Evolutionary conservation across 148 eudicot genomes (phyloP).

Genomic region (Vaccinium myrtillus): DNA sequence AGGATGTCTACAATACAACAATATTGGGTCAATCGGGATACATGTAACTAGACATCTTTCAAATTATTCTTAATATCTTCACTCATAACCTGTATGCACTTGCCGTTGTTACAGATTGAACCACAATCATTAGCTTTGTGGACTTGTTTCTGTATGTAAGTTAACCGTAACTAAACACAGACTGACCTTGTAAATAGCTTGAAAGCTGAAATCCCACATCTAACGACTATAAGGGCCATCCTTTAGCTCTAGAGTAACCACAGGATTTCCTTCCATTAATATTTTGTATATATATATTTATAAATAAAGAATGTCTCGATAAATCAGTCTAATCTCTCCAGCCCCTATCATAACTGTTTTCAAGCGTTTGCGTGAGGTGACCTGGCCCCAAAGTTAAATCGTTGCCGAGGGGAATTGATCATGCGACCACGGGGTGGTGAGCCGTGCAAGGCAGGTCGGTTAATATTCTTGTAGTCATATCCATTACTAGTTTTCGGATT

Average conservation of each 20-base stretch:
- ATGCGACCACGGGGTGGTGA: too few relatives aligned
- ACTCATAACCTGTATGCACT: constrained; percentile 7
- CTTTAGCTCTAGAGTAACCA: constrained; percentile 72
- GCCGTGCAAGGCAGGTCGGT: too few relatives aligned
- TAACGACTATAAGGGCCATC: constrained; percentile 79
- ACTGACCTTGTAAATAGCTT: constrained; percentile 74
- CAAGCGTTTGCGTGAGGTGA: too few relatives aligned
- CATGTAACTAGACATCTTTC: not conserved
- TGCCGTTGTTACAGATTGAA: not conserved
- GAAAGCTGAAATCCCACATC: constrained; percentile 98
- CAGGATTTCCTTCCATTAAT: constrained; percentile 70
- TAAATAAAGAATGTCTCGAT: too few relatives aligned
- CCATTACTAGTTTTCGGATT: too few relatives aligned
- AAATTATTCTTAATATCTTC: not conserved
- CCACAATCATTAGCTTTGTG: not conserved
- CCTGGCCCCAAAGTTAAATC: too few relatives aligned
- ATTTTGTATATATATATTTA: too few relatives aligned
- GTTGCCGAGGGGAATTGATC: too few relatives aligned
- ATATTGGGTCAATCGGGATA: not conserved
- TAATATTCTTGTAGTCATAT: too few relatives aligned
- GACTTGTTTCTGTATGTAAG: not conserved
- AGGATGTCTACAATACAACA: not conserved
- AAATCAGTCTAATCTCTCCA: too few relatives aligned
- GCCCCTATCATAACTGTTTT: too few relatives aligned
- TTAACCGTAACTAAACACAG: not conserved